phyloP scores from a whole-genome alignment of 371 early-diverging fungal genomes.

The Zancudomyces culisetae region DNA sequence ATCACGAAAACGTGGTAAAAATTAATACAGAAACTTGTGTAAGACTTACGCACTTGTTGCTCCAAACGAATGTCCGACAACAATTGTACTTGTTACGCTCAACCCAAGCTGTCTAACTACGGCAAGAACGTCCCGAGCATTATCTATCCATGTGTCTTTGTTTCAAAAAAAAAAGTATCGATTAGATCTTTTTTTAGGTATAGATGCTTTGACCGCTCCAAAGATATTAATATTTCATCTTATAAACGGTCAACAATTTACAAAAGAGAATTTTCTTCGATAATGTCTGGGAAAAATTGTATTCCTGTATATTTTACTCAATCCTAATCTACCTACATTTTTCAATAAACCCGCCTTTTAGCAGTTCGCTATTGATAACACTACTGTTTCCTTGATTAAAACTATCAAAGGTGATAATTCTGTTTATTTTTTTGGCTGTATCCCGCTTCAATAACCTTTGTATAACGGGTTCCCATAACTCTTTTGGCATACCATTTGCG shows the following conservation, averaged over 20 bases:
- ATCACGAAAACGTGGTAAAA: too few relatives aligned
- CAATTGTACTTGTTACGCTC: constrained; percentile 4
- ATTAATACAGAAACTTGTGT: too few relatives aligned
- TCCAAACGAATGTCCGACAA: constrained; percentile 20
- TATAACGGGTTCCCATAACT: constrained; percentile 20
- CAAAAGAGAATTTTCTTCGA: too few relatives aligned
- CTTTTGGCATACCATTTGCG: constrained; percentile 24
- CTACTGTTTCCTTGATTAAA: constrained; percentile 23
- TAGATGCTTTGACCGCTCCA: too few relatives aligned
- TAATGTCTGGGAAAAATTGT: too few relatives aligned
- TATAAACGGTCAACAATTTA: too few relatives aligned
- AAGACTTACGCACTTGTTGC: constrained; percentile 7
- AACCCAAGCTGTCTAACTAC: constrained; percentile 12
- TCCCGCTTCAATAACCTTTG: neutral
- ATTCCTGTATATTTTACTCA: too few relatives aligned
- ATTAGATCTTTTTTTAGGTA: too few relatives aligned
- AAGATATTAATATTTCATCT: too few relatives aligned
- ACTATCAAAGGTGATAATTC: constrained; percentile 13
- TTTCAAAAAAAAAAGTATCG: too few relatives aligned
- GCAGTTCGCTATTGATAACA: constrained; percentile 7
- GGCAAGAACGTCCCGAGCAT: constrained; percentile 13
- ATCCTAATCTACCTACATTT: constrained; percentile 5
- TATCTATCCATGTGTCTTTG: constrained; percentile 15
- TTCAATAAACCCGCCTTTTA: neutral
- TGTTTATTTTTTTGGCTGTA: neutral